A percentile compares a stretch with the other conserved stretches of the same genome.
Conservation (phyloP, 495 filamentous ascomycete genomes). For the Hypoxylon trugodes region DNA sequence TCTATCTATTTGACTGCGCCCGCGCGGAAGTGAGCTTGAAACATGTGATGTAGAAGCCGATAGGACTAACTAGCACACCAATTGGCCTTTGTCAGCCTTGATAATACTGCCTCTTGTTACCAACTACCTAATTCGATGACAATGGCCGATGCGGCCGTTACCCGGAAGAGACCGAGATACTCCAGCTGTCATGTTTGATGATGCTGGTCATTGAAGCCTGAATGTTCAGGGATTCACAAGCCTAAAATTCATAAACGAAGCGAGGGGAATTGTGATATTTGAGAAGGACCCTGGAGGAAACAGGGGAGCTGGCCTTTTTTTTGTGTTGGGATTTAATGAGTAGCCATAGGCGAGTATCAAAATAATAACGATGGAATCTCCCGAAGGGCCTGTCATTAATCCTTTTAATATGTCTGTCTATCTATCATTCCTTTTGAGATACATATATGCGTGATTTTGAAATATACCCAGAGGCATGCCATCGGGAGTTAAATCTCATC, state of each 20-base stretch:
- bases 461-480: not conserved
- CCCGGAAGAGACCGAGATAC: slow-evolving; percentile 25
- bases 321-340: slow-evolving; percentile 14
- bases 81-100: slow-evolving; percentile 21
- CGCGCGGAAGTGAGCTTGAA: slow-evolving; percentile 19
- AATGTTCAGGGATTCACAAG: slow-evolving; percentile 16
- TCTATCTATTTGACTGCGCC: slow-evolving; percentile 25
- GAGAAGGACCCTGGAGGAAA: slow-evolving; percentile 19
- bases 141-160: slow-evolving; percentile 15
- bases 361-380: slow-evolving; percentile 15
- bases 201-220: slow-evolving; percentile 25
- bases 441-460: slow-evolving; percentile 4
- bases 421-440: not conserved
- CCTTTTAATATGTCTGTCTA: not conserved
- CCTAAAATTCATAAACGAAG: slow-evolving; percentile 16
- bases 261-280: slow-evolving; percentile 23
- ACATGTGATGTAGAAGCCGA: slow-evolving; percentile 34
- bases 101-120: slow-evolving; percentile 7
- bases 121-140: slow-evolving; percentile 20
- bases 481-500: slow-evolving; percentile 5
- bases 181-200: slow-evolving; percentile 34
- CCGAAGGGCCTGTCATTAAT: not conserved
- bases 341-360: slow-evolving; percentile 6
- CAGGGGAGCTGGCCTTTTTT: slow-evolving; percentile 27
- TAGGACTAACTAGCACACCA: slow-evolving; percentile 7